Percentiles rank a stretch among this genome's conserved stretches.
These are phyloP conservation scores for Citrus reticulata DNA, from an alignment of 345 rosid genomes.

Conservation along the genomic window DNA sequence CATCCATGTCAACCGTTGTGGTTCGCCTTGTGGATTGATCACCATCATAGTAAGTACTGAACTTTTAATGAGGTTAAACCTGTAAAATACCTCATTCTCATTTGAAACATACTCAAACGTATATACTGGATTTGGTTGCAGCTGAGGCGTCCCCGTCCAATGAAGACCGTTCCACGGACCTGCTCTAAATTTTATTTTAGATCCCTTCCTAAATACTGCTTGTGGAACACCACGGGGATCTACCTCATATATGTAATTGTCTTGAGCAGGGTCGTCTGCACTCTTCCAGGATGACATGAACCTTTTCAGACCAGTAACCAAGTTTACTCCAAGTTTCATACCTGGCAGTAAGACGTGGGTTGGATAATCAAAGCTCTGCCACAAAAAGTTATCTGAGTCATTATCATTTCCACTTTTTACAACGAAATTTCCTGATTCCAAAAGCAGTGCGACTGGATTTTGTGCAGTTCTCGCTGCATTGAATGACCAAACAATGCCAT, in stretches of 20 bases:
- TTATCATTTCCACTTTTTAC: slow-evolving; percentile 21
- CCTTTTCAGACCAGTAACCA: slow-evolving; percentile 22
- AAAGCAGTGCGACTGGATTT: slow-evolving; percentile 30
- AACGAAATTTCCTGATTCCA: slow-evolving; percentile 46
- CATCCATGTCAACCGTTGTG: slow-evolving; percentile 4
- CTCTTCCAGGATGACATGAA: slow-evolving; percentile 33
- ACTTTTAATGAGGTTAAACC: not conserved
- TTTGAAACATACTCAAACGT: not conserved
- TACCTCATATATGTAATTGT: slow-evolving; percentile 6
- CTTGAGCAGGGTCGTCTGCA: slow-evolving; percentile 12
- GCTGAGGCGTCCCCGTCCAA: slow-evolving; percentile 18
- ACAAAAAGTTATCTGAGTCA: slow-evolving; percentile 15
- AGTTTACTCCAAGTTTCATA: slow-evolving; percentile 48
- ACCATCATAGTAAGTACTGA: not conserved
- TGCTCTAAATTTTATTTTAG: not conserved
- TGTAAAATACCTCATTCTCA: not conserved
- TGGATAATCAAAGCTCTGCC: slow-evolving; percentile 57
- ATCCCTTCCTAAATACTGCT: not conserved
- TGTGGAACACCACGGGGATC: slow-evolving; percentile 26
- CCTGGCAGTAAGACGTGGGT: slow-evolving; percentile 31
- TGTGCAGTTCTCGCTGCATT: slow-evolving; percentile 8
- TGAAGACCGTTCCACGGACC: slow-evolving; percentile 32
- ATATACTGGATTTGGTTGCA: not conserved
- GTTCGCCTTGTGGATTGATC: not conserved
- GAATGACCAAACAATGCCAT: slow-evolving; percentile 27